Evolutionary conservation across 2,329 filamentous ascomycete species (phyloP).

Genomic region (Arthroderma sp.): DNA sequence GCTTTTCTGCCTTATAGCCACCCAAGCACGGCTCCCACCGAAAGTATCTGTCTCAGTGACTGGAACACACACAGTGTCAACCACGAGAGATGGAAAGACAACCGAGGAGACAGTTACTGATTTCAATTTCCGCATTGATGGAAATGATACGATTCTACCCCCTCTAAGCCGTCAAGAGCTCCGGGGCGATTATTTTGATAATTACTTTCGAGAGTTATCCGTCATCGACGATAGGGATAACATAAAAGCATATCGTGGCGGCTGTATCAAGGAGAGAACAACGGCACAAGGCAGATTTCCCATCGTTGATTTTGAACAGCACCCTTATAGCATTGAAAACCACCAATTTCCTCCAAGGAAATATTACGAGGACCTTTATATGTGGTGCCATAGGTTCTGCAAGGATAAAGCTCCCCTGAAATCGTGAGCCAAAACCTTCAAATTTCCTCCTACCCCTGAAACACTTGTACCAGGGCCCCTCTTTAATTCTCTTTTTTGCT

Average conservation of each 20-base stretch:
- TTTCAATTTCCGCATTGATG: conserved; percentile 20
- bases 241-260: conserved; percentile 16
- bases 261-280: conserved; percentile 10
- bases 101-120: conserved; percentile 17
- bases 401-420: conserved; percentile 22
- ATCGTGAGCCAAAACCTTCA: conserved; percentile 17
- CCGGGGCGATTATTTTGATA: neutral
- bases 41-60: conserved; percentile 36
- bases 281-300: too few species aligned
- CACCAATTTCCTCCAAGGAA: too few species aligned
- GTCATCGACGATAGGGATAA: conserved; percentile 16
- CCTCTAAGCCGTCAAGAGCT: too few species aligned
- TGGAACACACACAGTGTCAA: conserved; percentile 40
- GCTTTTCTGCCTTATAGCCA: conserved; percentile 16
- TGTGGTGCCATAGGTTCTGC: conserved; percentile 27
- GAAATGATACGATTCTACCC: conserved; percentile 13
- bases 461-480: neutral
- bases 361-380: conserved; percentile 7
- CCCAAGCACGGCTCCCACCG: conserved; percentile 22
- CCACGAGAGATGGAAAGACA: conserved; percentile 12
- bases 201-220: conserved; percentile 6
- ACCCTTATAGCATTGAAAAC: too few species aligned
- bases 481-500: conserved; percentile 8
- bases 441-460: too few species aligned
- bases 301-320: too few species aligned